phyloP scores from a whole-genome alignment of 257 asterid genomes.

The Marsdenia floribunda region DNA sequence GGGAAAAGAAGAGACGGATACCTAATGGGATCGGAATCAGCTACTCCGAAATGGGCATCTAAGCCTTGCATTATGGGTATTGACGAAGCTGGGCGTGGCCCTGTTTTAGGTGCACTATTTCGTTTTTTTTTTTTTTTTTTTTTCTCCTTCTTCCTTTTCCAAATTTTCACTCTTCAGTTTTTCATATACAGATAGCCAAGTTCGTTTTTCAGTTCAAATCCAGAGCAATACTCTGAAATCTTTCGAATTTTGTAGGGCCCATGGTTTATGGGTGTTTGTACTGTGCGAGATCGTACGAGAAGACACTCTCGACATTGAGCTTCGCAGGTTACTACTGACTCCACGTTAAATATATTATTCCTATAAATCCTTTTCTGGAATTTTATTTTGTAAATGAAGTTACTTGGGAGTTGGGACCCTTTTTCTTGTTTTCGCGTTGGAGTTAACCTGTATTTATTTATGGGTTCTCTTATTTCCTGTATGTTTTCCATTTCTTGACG shows the following conservation, averaged over 20 bases:
- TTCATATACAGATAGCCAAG: not conserved
- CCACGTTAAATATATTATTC: not conserved
- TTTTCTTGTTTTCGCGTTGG: not conserved
- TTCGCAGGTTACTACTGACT: slow-evolving; percentile 61
- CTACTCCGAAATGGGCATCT: slow-evolving; percentile 69
- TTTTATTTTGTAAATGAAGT: not conserved
- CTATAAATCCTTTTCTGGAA: not conserved
- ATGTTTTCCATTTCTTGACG: not conserved
- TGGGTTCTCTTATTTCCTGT: not conserved
- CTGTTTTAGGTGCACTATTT: slow-evolving; percentile 64
- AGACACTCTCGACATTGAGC: slow-evolving; percentile 69
- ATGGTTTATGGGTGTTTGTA: slow-evolving; percentile 96
- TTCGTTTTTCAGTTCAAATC: not conserved
- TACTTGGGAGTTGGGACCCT: not conserved
- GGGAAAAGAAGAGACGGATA: slow-evolving; percentile 12
- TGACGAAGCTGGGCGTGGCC: slow-evolving; percentile 99
- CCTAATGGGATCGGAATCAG: slow-evolving; percentile 45
- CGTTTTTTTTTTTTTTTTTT: not conserved
- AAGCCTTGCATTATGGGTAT: slow-evolving; percentile 95
- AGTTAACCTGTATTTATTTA: not conserved
- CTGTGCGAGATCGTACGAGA: slow-evolving; percentile 72
- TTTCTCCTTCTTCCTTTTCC: not conserved
- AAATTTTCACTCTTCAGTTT: not conserved
- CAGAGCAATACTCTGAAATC: not conserved
- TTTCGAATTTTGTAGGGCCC: slow-evolving; percentile 54